phyloP scores from a whole-genome alignment of 371 early-diverging fungal genomes.

The Syncephalastrum racemosum region DNA sequence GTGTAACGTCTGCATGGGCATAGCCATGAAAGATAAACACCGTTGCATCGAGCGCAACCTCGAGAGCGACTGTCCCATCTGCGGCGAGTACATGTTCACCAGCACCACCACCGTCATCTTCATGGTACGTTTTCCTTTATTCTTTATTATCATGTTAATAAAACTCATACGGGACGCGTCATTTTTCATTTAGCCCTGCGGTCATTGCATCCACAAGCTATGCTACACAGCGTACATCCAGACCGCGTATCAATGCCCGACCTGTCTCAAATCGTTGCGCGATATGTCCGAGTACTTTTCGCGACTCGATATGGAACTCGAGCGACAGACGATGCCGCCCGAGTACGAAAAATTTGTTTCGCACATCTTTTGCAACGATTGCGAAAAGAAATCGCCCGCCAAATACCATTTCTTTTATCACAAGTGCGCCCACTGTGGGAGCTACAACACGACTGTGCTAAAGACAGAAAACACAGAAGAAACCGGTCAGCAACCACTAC shows the following conservation, averaged over 20 bases:
- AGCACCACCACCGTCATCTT: constrained; percentile 79
- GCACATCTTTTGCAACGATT: constrained; percentile 94
- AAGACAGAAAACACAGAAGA: constrained; percentile 48
- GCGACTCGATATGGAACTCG: constrained; percentile 82
- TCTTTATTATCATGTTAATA: neutral
- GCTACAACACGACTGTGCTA: constrained; percentile 91
- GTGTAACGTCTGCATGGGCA: constrained; percentile 93
- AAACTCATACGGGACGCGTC: neutral
- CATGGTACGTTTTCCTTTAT: constrained; percentile 61
- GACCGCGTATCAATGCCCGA: constrained; percentile 94
- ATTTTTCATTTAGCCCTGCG: constrained; percentile 71
- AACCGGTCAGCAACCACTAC: neutral
- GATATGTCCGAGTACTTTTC: constrained; percentile 84
- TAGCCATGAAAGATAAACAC: constrained; percentile 74
- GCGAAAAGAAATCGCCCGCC: constrained; percentile 78
- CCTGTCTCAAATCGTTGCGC: constrained; percentile 91
- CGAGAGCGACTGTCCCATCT: constrained; percentile 95
- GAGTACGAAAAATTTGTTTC: constrained; percentile 78
- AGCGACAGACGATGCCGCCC: constrained; percentile 85
- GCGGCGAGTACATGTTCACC: constrained; percentile 96
- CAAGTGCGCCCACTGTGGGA: constrained; percentile 84
- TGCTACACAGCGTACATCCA: constrained; percentile 85
- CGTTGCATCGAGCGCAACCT: constrained; percentile 92
- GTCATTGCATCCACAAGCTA: constrained; percentile 92
- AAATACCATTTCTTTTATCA: constrained; percentile 95